These are phyloP conservation scores for Massariosphaeria phaeospora DNA, from an alignment of 495 filamentous ascomycete species.

Conservation along the genomic window DNA sequence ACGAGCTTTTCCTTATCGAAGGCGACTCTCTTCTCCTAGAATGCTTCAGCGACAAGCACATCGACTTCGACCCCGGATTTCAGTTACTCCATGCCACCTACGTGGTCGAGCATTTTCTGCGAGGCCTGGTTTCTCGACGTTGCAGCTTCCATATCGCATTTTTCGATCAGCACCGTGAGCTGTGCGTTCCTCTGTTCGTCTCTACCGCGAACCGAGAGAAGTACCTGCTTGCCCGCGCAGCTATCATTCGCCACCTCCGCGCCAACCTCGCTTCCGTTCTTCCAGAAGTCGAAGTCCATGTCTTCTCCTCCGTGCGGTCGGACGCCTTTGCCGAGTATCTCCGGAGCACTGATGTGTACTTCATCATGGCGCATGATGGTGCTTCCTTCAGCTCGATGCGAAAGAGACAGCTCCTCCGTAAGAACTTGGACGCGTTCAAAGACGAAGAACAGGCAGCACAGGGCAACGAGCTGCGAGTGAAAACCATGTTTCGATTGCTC, in stretches of 20 bases:
- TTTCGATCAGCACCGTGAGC: constrained; percentile 50
- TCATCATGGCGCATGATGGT: constrained; percentile 67
- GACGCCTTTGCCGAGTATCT: constrained; percentile 53
- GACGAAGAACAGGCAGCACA: constrained; percentile 8
- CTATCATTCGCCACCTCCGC: constrained; percentile 59
- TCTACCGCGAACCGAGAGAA: constrained; percentile 38
- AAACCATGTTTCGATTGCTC: constrained; percentile 44
- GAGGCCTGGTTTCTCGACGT: constrained; percentile 53
- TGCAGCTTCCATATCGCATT: constrained; percentile 68
- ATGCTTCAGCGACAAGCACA: constrained; percentile 52
- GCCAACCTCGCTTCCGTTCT: constrained; percentile 35
- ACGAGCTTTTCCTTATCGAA: constrained; percentile 66
- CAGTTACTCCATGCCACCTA: constrained; percentile 68
- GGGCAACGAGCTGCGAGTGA: constrained; percentile 20
- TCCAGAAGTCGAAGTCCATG: constrained; percentile 41
- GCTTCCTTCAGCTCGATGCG: constrained; percentile 24
- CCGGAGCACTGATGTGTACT: constrained; percentile 49
- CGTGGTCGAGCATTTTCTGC: constrained; percentile 59
- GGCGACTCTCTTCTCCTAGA: constrained; percentile 65
- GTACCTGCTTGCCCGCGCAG: constrained; percentile 56
- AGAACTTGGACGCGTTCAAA: constrained; percentile 8
- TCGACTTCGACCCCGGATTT: constrained; percentile 66
- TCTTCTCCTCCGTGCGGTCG: constrained; percentile 47
- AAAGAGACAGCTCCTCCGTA: constrained; percentile 1
- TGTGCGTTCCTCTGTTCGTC: constrained; percentile 44